These are phyloP conservation scores for Erysiphe pulchra DNA, from an alignment of 2,329 filamentous ascomycete species.

Conservation along the genomic window DNA sequence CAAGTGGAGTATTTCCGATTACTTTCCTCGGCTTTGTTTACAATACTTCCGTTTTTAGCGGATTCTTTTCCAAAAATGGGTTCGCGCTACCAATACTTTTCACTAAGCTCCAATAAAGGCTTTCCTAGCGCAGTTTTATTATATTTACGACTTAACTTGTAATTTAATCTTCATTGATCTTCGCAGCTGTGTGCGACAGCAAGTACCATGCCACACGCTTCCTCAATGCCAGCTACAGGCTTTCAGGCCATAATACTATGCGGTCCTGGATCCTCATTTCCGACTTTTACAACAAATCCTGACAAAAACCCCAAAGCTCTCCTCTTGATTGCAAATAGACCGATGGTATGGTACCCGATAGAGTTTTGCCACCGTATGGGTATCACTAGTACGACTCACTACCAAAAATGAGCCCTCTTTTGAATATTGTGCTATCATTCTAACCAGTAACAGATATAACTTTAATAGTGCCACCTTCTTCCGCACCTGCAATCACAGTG, in stretches of 20 bases:
- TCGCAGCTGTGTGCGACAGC: not conserved
- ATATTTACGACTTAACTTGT: no score
- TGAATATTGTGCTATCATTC: not conserved
- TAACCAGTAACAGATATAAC: constrained; percentile 26
- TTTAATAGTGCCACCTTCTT: constrained; percentile 36
- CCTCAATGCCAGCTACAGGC: constrained; percentile 45
- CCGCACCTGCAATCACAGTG: constrained; percentile 37
- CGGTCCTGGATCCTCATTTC: constrained; percentile 57
- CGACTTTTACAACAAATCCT: constrained; percentile 58
- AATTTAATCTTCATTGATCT: no score
- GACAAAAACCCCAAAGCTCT: constrained; percentile 64
- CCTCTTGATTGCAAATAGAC: constrained; percentile 57
- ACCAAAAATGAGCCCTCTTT: not conserved
- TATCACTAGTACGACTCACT: constrained; percentile 32
- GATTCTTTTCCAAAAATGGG: not conserved
- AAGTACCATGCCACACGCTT: constrained; percentile 48
- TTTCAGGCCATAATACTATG: constrained; percentile 67
- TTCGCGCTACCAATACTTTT: not conserved
- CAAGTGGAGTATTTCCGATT: no score
- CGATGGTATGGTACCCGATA: constrained; percentile 76
- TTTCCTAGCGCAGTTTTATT: no score
- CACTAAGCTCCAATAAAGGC: not conserved
- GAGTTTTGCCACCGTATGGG: constrained; percentile 68
- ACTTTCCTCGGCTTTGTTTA: no score
- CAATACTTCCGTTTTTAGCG: not conserved